These are phyloP conservation scores for Apiospora malaysiana DNA, from an alignment of 2,329 filamentous ascomycete species.

Conservation along the genomic window DNA sequence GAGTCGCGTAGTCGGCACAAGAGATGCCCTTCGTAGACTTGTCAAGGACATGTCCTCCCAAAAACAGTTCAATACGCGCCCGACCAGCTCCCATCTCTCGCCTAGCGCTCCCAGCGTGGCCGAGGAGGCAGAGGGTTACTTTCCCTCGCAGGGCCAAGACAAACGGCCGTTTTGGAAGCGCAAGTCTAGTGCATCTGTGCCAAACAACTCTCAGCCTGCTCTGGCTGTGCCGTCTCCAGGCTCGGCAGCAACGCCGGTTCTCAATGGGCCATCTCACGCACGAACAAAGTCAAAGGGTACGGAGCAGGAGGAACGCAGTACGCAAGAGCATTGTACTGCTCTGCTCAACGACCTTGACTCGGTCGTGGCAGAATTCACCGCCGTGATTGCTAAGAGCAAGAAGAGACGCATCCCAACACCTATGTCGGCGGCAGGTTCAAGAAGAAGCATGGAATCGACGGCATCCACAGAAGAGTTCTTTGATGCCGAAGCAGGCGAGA, in stretches of 20 bases:
- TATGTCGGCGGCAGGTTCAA: conserved; percentile 50
- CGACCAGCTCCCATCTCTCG: conserved; percentile 47
- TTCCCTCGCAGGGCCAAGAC: conserved; percentile 52
- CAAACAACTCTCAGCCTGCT: conserved; percentile 46
- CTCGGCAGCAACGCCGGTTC: conserved; percentile 40
- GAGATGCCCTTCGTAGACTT: conserved; percentile 85
- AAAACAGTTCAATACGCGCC: conserved; percentile 53
- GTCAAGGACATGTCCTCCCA: conserved; percentile 80
- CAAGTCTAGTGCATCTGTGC: conserved; percentile 68
- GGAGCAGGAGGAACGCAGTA: conserved; percentile 63
- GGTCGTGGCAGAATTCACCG: conserved; percentile 82
- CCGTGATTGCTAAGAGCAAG: conserved; percentile 79
- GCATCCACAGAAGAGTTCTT: conserved; percentile 89
- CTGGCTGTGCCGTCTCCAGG: conserved; percentile 33
- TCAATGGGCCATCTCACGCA: conserved; percentile 36
- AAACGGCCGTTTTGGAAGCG: conserved; percentile 90
- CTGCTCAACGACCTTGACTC: conserved; percentile 85
- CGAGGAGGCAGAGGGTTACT: conserved; percentile 58
- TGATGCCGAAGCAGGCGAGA: conserved; percentile 77
- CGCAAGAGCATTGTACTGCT: conserved; percentile 83
- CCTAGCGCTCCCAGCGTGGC: conserved; percentile 53
- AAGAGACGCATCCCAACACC: conserved; percentile 69
- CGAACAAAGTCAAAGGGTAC: conserved; percentile 45
- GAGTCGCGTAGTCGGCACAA: conserved; percentile 82
- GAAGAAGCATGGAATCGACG: conserved; percentile 79